These are phyloP conservation scores for Hansenula sp. DNA, from an alignment of 1,139 yeast species.

Conservation along the genomic window DNA sequence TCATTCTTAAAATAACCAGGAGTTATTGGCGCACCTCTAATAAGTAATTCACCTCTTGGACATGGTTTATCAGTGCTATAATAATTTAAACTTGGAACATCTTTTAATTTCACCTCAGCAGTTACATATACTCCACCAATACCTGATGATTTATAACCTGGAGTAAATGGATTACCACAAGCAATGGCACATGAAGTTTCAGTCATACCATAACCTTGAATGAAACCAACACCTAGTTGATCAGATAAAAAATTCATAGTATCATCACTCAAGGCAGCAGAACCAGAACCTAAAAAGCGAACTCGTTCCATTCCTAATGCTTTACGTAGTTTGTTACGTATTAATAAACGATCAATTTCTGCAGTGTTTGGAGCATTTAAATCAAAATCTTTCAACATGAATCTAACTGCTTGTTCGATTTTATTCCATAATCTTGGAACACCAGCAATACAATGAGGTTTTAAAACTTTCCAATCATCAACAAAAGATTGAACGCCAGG, in stretches of 20 bases:
- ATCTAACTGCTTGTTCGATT: conserved; percentile 40
- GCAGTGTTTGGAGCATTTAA: neutral
- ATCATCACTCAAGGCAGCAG: conserved; percentile 64
- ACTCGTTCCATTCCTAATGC: conserved; percentile 53
- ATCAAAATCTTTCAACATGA: neutral
- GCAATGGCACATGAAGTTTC: conserved; percentile 58
- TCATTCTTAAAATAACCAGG: conserved; percentile 50
- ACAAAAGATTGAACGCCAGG: conserved; percentile 29
- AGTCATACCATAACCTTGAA: conserved; percentile 65
- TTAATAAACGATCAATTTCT: conserved; percentile 29
- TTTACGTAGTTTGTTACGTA: conserved; percentile 14
- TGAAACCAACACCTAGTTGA: conserved; percentile 45
- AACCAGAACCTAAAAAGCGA: conserved; percentile 46
- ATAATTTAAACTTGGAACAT: conserved; percentile 55
- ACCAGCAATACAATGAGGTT: conserved; percentile 45
- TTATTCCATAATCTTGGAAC: conserved; percentile 61
- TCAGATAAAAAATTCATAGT: conserved; percentile 51
- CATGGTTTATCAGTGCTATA: conserved; percentile 41
- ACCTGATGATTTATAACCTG: conserved; percentile 43
- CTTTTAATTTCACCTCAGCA: conserved; percentile 46
- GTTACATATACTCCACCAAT: conserved; percentile 47
- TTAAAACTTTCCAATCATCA: conserved; percentile 46
- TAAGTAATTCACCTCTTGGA: conserved; percentile 45
- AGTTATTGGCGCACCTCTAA: conserved; percentile 57
- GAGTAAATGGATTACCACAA: conserved; percentile 28